A percentile compares a stretch with the other conserved stretches of the same genome.
phyloP scores from a whole-genome alignment of 805 yeast species.

The Myxozyma sirexii region DNA sequence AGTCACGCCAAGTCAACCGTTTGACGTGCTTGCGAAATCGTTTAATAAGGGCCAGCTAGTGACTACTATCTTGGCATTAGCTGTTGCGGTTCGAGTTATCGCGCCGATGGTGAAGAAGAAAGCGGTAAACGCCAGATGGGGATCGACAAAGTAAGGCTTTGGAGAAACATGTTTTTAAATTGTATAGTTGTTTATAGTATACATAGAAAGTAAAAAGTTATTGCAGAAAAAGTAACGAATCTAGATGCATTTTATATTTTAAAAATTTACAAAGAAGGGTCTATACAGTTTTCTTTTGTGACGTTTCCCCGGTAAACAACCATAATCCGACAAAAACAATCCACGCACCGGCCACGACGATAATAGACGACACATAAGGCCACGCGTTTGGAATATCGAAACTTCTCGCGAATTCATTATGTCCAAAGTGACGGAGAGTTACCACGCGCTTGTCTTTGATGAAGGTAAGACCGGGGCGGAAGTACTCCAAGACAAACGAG shows the following conservation, averaged over 20 bases:
- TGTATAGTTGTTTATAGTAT: background rate
- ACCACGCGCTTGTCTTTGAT: constrained; percentile 67
- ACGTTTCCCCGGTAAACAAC: constrained; percentile 18
- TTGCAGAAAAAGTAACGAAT: too few species aligned
- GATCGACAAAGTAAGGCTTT: constrained; percentile 11
- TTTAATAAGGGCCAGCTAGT: constrained; percentile 71
- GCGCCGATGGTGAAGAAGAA: constrained; percentile 61
- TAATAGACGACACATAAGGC: constrained; percentile 79
- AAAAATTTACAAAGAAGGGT: background rate
- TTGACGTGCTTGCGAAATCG: constrained; percentile 68
- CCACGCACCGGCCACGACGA: constrained; percentile 75
- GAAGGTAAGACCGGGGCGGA: constrained; percentile 73
- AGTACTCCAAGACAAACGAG: constrained; percentile 77
- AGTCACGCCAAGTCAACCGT: constrained; percentile 78
- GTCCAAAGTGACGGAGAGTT: constrained; percentile 90
- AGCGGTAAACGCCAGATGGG: constrained; percentile 59
- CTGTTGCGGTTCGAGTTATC: constrained; percentile 51
- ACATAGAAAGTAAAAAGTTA: too few species aligned
- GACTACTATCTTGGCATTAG: constrained; percentile 58
- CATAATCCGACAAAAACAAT: constrained; percentile 68
- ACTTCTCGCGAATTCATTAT: constrained; percentile 90
- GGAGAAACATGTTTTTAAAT: background rate
- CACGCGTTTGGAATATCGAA: constrained; percentile 93
- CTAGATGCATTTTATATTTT: too few species aligned
- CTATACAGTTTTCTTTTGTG: constrained; percentile 21